These are phyloP conservation scores for Apiotrichum porosum DNA, from an alignment of 1,284 basidiomycete genomes.

Conservation along the genomic window DNA sequence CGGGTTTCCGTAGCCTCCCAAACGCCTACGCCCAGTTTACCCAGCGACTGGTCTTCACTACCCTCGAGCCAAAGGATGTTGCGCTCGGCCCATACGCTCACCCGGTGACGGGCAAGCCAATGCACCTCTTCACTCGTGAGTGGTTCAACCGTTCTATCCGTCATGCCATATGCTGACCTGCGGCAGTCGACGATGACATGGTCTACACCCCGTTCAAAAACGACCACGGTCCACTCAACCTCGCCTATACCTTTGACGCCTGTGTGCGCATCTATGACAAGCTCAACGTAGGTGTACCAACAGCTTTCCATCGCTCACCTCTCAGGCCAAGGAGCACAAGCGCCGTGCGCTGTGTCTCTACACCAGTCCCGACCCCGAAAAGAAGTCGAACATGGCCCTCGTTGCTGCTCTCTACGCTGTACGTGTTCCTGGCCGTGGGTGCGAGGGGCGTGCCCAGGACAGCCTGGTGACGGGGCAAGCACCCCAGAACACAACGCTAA, in stretches of 20 bases:
- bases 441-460: no score
- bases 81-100: conserved; percentile 27
- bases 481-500: not conserved
- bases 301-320: conserved; percentile 17
- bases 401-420: conserved; percentile 74
- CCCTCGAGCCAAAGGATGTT: conserved; percentile 27
- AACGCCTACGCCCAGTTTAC: conserved; percentile 36
- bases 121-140: conserved; percentile 39
- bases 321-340: conserved; percentile 59
- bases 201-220: conserved; percentile 90
- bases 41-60: conserved; percentile 41
- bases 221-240: conserved; percentile 91
- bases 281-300: conserved; percentile 60
- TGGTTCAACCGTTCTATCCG: conserved; percentile 56
- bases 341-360: conserved; percentile 68
- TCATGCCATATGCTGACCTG: not conserved
- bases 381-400: conserved; percentile 90
- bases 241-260: conserved; percentile 87
- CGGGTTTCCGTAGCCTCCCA: conserved; percentile 24
- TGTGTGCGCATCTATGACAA: conserved; percentile 88
- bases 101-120: conserved; percentile 26
- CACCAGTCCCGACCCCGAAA: conserved; percentile 73
- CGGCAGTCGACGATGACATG: conserved; percentile 65
- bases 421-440: no score
- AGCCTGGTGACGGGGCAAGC: no score